These are phyloP conservation scores for Hypoxylon fragiforme DNA, from an alignment of 495 filamentous ascomycete genomes.

Conservation along the genomic window DNA sequence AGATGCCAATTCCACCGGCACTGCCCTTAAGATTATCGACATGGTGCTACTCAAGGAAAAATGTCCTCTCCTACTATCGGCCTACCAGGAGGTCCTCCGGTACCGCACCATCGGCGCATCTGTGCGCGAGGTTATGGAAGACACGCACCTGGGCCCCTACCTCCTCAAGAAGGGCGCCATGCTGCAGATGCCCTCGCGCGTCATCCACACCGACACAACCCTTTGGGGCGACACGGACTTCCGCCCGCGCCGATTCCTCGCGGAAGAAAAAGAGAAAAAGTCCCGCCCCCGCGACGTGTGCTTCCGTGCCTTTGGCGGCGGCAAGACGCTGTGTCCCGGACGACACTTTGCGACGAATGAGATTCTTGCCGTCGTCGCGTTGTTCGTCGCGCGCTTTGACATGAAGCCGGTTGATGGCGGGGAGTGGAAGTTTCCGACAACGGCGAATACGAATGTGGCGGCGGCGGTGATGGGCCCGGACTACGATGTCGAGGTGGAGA, in stretches of 20 bases:
- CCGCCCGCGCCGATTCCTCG: constrained; percentile 28
- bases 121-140: not conserved
- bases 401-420: not conserved
- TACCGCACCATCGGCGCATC: not conserved
- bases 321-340: constrained; percentile 36
- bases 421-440: constrained; percentile 31
- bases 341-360: constrained; percentile 39
- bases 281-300: constrained; percentile 24
- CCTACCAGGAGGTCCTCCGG: constrained; percentile 41
- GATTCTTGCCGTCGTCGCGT: constrained; percentile 16
- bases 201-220: constrained; percentile 13
- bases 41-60: constrained; percentile 41
- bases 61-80: constrained; percentile 45
- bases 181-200: constrained; percentile 21
- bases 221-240: constrained; percentile 36
- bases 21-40: too few species aligned
- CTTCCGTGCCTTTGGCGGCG: constrained; percentile 40
- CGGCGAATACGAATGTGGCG: constrained; percentile 29
- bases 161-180: constrained; percentile 37
- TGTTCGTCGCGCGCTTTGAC: constrained; percentile 24
- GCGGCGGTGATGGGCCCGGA: constrained; percentile 36
- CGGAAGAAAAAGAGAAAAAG: not conserved
- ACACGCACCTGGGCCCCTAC: constrained; percentile 32
- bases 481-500: constrained; percentile 36
- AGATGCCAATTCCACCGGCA: too few species aligned